phyloP scores from a whole-genome alignment of 305 asterid species.

The Solanum hybrid region DNA sequence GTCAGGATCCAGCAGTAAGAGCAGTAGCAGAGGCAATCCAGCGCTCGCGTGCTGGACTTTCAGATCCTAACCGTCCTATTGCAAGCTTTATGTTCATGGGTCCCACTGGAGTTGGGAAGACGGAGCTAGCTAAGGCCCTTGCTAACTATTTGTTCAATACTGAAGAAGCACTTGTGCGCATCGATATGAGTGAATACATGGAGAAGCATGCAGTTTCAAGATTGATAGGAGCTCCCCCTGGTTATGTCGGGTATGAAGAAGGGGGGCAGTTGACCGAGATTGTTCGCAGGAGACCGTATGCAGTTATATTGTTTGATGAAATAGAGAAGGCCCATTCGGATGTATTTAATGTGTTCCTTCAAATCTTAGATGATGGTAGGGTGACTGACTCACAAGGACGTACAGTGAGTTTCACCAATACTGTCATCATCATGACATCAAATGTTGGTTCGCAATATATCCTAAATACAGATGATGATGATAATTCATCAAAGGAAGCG shows the following conservation, averaged over 20 bases:
- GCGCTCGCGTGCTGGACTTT: slow-evolving; percentile 88
- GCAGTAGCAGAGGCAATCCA: slow-evolving; percentile 91
- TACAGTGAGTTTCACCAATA: slow-evolving; percentile 71
- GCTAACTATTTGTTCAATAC: slow-evolving; percentile 80
- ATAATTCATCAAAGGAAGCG: slow-evolving; percentile 36
- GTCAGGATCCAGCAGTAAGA: slow-evolving; percentile 83
- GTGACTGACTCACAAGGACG: slow-evolving; percentile 92
- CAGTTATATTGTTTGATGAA: slow-evolving; percentile 84
- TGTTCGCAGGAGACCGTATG: slow-evolving; percentile 84
- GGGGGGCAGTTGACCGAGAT: slow-evolving; percentile 89
- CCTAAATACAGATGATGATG: slow-evolving; percentile 53
- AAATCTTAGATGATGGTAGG: slow-evolving; percentile 90
- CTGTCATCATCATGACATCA: slow-evolving; percentile 88
- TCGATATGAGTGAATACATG: slow-evolving; percentile 97
- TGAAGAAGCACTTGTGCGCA: slow-evolving; percentile 84
- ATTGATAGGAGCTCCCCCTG: slow-evolving; percentile 91
- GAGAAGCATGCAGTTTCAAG: slow-evolving; percentile 93
- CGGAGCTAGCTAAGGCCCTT: slow-evolving; percentile 89
- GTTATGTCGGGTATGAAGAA: slow-evolving; percentile 92
- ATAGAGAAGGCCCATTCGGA: slow-evolving; percentile 91
- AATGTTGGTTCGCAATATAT: slow-evolving; percentile 86
- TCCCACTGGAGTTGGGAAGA: slow-evolving; percentile 96
- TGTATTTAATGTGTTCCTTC: slow-evolving; percentile 87
- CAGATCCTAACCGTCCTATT: slow-evolving; percentile 93
- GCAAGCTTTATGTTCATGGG: slow-evolving; percentile 99